Conservation (phyloP, 768 basidiomycete genomes). For the Pulveroboletus sp. region DNA sequence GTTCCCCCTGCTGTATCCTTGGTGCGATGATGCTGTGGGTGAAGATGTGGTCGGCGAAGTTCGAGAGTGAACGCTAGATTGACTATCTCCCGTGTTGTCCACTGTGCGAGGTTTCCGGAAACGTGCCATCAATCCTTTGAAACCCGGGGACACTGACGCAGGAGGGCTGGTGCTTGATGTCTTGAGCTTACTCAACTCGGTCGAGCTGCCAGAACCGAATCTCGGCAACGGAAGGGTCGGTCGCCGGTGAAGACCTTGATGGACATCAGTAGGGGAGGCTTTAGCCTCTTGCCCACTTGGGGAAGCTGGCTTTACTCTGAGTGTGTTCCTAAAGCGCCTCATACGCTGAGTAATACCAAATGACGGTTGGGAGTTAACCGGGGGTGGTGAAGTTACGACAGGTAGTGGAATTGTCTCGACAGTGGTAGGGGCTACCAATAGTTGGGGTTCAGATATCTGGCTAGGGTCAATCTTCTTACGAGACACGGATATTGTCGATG, state of each 20-base stretch:
- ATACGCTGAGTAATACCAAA: conserved; percentile 63
- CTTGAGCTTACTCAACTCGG: conserved; percentile 52
- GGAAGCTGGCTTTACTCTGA: conserved; percentile 50
- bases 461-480: conserved; percentile 58
- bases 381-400: conserved; percentile 29
- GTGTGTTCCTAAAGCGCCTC: conserved; percentile 64
- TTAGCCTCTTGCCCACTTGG: conserved; percentile 48
- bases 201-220: conserved; percentile 33
- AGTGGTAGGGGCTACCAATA: conserved; percentile 64
- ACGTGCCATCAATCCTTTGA: conserved; percentile 78
- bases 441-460: conserved; percentile 61
- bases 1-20: conserved; percentile 31
- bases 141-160: conserved; percentile 64
- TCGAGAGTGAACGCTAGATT: conserved; percentile 28
- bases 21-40: conserved; percentile 31
- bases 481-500: conserved; percentile 36
- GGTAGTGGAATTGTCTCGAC: conserved; percentile 64
- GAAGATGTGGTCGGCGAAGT: conserved; percentile 34
- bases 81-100: conserved; percentile 25
- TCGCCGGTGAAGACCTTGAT: conserved; percentile 40
- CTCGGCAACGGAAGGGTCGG: conserved; percentile 47
- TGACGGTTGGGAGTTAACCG: conserved; percentile 36
- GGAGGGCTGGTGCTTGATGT: conserved; percentile 57
- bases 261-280: conserved; percentile 40
- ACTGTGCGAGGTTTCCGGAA: conserved; percentile 45